Evolutionary conservation across 225 moss, liverwort and hornwort genomes (phyloP).

Genomic region (Straminergon stramineum): DNA sequence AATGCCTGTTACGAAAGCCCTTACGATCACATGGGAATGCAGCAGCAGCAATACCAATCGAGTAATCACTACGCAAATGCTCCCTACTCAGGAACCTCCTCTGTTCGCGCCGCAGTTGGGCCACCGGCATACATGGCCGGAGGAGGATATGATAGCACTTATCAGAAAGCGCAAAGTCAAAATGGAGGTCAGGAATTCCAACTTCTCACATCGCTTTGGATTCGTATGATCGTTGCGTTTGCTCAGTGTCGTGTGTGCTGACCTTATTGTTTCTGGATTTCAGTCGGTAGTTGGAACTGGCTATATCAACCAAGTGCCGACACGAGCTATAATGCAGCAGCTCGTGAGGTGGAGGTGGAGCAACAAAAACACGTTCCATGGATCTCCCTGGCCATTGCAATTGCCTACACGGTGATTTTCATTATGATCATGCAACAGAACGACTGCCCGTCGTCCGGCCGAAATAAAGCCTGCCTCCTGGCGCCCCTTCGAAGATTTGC

Average conservation of each 20-base stretch:
- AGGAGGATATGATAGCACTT: slow-evolving; percentile 10
- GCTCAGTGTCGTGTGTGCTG: background rate
- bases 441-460: slow-evolving; percentile 17
- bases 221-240: background rate
- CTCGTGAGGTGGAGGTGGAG: background rate
- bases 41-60: background rate
- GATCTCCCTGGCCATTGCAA: slow-evolving; percentile 27
- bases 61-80: background rate
- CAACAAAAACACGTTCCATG: slow-evolving; percentile 18
- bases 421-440: slow-evolving; percentile 39
- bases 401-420: slow-evolving; percentile 27
- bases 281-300: slow-evolving; percentile 17
- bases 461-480: slow-evolving; percentile 1
- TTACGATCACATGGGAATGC: background rate
- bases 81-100: background rate
- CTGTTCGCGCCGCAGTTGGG: slow-evolving; percentile 20
- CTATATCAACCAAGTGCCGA: background rate
- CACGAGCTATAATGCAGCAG: background rate
- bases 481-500: slow-evolving; percentile 24
- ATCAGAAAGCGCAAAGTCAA: background rate
- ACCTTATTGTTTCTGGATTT: background rate
- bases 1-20: slow-evolving; percentile 13
- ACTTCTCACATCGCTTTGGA: background rate
- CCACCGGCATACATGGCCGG: slow-evolving; percentile 31
- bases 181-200: slow-evolving; percentile 4